Base-by-base conservation (phyloP, 2,329 filamentous ascomycete species). In the Parastagonospora nodorum region DNA sequence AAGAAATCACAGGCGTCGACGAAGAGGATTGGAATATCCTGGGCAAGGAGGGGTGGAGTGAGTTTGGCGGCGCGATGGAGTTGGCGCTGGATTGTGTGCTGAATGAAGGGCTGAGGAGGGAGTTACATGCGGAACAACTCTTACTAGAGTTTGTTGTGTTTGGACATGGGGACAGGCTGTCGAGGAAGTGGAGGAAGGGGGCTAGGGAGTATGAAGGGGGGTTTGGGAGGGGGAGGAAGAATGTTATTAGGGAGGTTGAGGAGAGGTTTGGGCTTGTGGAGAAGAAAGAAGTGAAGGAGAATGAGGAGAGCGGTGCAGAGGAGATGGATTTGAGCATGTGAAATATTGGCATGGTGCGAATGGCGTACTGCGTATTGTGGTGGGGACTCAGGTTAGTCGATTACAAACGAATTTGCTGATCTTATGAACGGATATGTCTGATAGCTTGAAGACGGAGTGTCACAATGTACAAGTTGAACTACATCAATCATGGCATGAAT, bases 131-230 rank as follows among this genome's bases (percentile, higher is more conserved):
- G n/a, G 77, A 85, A 47, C 53, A 75, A 10, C 77, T 82, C 60
- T 75, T 86, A 40, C 60, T 80, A 11, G 75, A 80, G 50, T 86
- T 89, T 79, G 77, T 86, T 58, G 54, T 83, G 12, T 89, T 83
- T 77, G 88, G 88, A 1, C 82, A 82, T 64, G 74, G 8, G 16
- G 44, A 41, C 14, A 14, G 14, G 15, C 3, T 39, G 14, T 28
- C 2, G 19, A 38, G 28, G 16, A 38, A 37, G 14, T 45, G 35
- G 33, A 16, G 35, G n/a, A 36, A 12, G 10, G 12, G 8, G n/a
- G 14, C 14, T 5, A 37, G 19, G 15, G 24, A n/a, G 8, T 14
- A n/a, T 0, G 32, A 24, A 3, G 43, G 45, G 16, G 53, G 40
- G 1, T 9, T 42, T 55, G 46, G 51, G 16, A 29, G 33, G 41